These are phyloP conservation scores for Orbilia quercus DNA, from an alignment of 2,329 filamentous ascomycete species.

Conservation along the genomic window DNA sequence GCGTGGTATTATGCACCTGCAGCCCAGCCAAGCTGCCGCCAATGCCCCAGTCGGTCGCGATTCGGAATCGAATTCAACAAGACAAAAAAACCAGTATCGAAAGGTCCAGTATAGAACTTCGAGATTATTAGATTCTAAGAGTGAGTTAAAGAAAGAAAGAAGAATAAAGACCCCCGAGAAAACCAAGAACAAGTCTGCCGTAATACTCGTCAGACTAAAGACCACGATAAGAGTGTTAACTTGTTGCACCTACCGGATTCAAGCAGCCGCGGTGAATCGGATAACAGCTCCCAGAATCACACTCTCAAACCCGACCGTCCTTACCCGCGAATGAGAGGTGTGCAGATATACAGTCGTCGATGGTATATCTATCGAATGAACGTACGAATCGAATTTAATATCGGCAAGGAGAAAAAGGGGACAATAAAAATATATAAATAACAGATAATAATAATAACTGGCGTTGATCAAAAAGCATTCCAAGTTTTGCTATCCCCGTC, in stretches of 20 bases:
- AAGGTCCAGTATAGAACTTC: no score
- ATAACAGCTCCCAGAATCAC: slow-evolving; percentile 12
- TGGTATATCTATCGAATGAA: neutral
- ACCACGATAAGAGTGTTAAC: no score
- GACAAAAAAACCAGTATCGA: no score
- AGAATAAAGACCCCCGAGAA: no score
- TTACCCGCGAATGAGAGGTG: neutral
- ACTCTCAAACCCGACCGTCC: neutral
- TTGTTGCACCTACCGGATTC: slow-evolving; percentile 14
- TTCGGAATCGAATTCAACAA: slow-evolving; percentile 24
- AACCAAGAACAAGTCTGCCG: no score
- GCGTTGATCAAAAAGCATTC: no score
- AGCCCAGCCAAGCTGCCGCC: slow-evolving; percentile 1
- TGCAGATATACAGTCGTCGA: neutral
- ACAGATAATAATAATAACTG: no score
- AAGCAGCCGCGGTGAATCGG: slow-evolving; percentile 2
- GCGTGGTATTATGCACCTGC: neutral
- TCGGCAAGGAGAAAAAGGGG: neutral
- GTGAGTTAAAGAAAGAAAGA: no score
- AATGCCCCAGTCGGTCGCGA: neutral
- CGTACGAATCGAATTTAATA: neutral
- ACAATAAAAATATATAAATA: no score
- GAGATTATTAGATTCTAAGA: no score
- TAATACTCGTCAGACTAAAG: no score
- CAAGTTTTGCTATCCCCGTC: no score